Evolutionary conservation across 2,329 filamentous ascomycete genomes (phyloP).

Genomic region (Moelleriella libera): DNA sequence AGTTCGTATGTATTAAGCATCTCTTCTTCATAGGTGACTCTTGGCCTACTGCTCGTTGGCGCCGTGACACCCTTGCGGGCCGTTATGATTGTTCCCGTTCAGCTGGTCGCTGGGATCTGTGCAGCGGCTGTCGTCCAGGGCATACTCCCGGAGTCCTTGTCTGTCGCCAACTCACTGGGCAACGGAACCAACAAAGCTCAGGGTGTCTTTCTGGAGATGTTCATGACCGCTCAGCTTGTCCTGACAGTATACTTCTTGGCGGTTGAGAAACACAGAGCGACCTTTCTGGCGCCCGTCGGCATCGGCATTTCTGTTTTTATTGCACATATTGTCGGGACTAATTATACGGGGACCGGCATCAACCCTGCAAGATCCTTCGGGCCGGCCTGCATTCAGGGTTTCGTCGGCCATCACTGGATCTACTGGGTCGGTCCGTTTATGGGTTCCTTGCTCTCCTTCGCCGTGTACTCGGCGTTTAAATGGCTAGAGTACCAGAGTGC

Average conservation of each 20-base stretch:
- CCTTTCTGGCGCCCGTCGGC: constrained; percentile 55
- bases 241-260: constrained; percentile 56
- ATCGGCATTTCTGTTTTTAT: constrained; percentile 62
- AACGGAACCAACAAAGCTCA: constrained; percentile 35
- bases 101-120: constrained; percentile 44
- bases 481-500: constrained; percentile 34
- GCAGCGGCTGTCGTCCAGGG: constrained; percentile 42
- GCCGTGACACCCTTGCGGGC: constrained; percentile 39
- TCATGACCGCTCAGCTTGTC: constrained; percentile 48
- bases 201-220: constrained; percentile 54
- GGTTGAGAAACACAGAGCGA: constrained; percentile 59
- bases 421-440: constrained; percentile 40
- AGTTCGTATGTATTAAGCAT: too few species aligned
- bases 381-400: constrained; percentile 27
- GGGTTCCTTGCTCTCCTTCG: constrained; percentile 32
- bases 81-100: constrained; percentile 36
- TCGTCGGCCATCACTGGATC: constrained; percentile 36
- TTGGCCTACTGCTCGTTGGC: constrained; percentile 45
- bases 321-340: constrained; percentile 27
- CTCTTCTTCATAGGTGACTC: constrained; percentile 26
- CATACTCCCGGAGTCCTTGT: constrained; percentile 41
- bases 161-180: constrained; percentile 41
- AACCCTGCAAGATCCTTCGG: constrained; percentile 38
- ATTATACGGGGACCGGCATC: constrained; percentile 32
- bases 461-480: constrained; percentile 35